Base-by-base conservation (phyloP, 192 early-diverging fungal genomes). In the Coemansia sp. region DNA sequence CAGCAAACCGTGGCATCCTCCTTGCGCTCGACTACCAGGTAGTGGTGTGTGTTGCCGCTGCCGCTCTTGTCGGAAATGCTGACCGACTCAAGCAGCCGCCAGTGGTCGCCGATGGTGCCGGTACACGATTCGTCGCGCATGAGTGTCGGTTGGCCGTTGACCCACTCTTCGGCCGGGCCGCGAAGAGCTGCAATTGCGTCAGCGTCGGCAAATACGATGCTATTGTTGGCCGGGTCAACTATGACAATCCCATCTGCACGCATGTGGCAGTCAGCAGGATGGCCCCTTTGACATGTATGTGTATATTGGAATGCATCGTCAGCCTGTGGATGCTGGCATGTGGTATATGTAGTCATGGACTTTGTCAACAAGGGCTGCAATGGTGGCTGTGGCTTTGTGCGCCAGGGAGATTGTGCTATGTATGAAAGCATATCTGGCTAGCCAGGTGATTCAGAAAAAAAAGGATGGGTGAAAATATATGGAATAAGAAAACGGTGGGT, bases 171-270 rank as follows among this genome's bases (percentile, higher is more conserved):
- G 13, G 41, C 59, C 20, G 71, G 71, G 23, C 76, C 76, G 30
- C 76, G 76, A 48, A 79, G 59, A 13, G 55, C 76, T 11, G 64
- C 60, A 6, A 74, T 61, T 11, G 76, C 76, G 3, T 79, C 76
- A 6, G 60, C 19, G 56, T 79, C 76, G 20, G 71, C 76, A 55
- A 59, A 59, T 40, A 62, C 38, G 33, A 79, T 74, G 34, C n/a
- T n/a, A n/a, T 54, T 59, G 57, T 65, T 53, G 38, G 50, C 8
- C 5, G 45, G 27, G 42, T 66, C 62, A 50, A 71, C 59, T 28
- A 79, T 65, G 28, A 72, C 28, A 59, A 79, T 61, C 28, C 76
- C 76, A 20, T 50, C 68, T n/a, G 70, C 59, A 38, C 76, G 70
- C 62, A 79, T 52, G 44, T 72, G 63, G 64, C 76, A 79, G n/a